Evolutionary conservation across 1,139 yeast species (phyloP).

Genomic region (Suhomyces kunorum): DNA sequence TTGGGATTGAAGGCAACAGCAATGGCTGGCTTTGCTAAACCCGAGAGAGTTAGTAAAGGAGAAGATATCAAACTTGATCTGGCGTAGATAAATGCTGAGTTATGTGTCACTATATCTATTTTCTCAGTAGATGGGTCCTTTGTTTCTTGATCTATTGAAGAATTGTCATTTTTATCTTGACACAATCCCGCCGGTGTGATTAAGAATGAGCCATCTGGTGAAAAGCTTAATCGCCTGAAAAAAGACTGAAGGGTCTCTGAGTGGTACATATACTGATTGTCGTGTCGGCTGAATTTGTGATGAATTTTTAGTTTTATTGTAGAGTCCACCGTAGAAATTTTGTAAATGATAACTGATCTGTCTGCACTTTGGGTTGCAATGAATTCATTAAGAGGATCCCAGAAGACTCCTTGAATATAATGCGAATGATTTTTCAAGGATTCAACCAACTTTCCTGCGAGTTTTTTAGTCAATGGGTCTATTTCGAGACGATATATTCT

Average conservation of each 20-base stretch:
- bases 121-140: not conserved
- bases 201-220: constrained; percentile 85
- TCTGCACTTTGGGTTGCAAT: constrained; percentile 91
- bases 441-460: constrained; percentile 58
- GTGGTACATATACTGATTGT: constrained; percentile 58
- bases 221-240: constrained; percentile 78
- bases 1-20: constrained; percentile 78
- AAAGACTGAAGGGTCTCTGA: constrained; percentile 88
- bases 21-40: constrained; percentile 79
- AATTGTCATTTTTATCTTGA: not conserved
- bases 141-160: constrained; percentile 12
- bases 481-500: constrained; percentile 58
- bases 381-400: constrained; percentile 85
- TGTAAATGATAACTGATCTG: constrained; percentile 69
- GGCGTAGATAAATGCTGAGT: constrained; percentile 77
- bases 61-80: constrained; percentile 66
- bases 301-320: constrained; percentile 14
- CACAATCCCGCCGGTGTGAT: constrained; percentile 75
- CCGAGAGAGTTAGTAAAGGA: constrained; percentile 78
- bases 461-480: constrained; percentile 9
- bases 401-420: constrained; percentile 91
- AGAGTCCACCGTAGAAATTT: constrained; percentile 1
- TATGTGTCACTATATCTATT: constrained; percentile 22
- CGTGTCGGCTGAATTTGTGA: constrained; percentile 29
- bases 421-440: constrained; percentile 77